Evolutionary conservation across 345 rosid genomes (phyloP), one percentile per base, ranked within the genome.

Genomic region (Fremontodendron californicum): DNA sequence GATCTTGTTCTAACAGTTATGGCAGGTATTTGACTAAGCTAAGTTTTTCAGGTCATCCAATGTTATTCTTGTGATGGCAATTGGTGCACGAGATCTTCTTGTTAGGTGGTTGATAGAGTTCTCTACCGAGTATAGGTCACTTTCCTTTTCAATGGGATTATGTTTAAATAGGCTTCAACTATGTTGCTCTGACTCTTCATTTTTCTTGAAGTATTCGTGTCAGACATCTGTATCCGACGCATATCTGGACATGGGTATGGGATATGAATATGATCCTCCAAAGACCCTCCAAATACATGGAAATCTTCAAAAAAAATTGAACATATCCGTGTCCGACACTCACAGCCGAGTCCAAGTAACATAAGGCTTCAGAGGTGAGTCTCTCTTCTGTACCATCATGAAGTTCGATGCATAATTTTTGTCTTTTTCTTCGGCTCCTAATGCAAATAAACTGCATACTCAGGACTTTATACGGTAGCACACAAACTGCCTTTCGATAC

Each of bases 21-120:
- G 11, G 68, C 27, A 60, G 71, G 57, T 57, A 29, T 70, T 49
- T 80, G 67, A 80, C 21, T 7, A 27, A 21, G 43, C 54, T 63
- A 40, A 73, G 45, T 12, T 67, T 21, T 78, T 75, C 93, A 96
- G 99, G 87, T 84, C 98, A 39, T 86, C 91, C 2, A 96, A 92
- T 82, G 84, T 96, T 71, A 82, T 92, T 76, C 93, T 96, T 79
- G 98, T 96, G 69, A 71, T 92, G 83, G 89, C 92, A 78, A 96
- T 96, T 48, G 97, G 99, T 18, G 84, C 85, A 39, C 71, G 83
- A 18, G 99, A 91, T 80, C 94, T 96, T 71, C 85, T 96, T 75
- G 60, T 93, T 9, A 97, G 96, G 35, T 90, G 87, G 90, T 75
- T 92, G 78, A 81, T 93, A 76, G 99, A 96, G 78, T 80, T 93